These are phyloP conservation scores for Cercospora berteroae DNA, from an alignment of 2,329 filamentous ascomycete genomes.

Conservation along the genomic window DNA sequence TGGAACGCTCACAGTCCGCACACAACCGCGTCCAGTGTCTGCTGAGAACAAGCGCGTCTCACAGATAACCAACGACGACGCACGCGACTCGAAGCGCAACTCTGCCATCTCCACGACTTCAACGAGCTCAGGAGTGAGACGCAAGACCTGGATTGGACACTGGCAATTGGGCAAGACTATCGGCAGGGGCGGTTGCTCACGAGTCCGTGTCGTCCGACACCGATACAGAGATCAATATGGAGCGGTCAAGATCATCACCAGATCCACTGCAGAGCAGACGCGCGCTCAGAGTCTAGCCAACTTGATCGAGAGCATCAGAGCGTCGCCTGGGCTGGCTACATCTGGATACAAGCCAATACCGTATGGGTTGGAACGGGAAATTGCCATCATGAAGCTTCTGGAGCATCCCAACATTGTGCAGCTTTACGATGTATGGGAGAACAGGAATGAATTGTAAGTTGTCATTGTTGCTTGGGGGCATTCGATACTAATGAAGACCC, in stretches of 20 bases:
- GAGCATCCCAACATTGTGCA: constrained; percentile 94
- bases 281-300: constrained; percentile 83
- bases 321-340: constrained; percentile 19
- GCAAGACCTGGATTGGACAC: constrained; percentile 77
- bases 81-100: constrained; percentile 51
- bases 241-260: constrained; percentile 93
- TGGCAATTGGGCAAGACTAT: constrained; percentile 90
- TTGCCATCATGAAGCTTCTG: constrained; percentile 94
- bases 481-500: constrained; percentile 27
- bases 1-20: constrained; percentile 44
- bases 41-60: constrained; percentile 55
- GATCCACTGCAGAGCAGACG: constrained; percentile 70
- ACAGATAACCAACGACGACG: constrained; percentile 47
- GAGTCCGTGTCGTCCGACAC: constrained; percentile 83
- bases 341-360: constrained; percentile 50
- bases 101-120: constrained; percentile 57
- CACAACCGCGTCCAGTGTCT: constrained; percentile 34
- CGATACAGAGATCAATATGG: constrained; percentile 71
- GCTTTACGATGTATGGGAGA: constrained; percentile 97
- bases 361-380: constrained; percentile 86
- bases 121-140: constrained; percentile 49
- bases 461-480: background rate
- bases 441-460: constrained; percentile 83
- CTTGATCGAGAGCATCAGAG: constrained; percentile 70
- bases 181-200: constrained; percentile 84